These are phyloP conservation scores for Alternaria tenuissima DNA, from an alignment of 2,329 filamentous ascomycete species.

Conservation along the genomic window DNA sequence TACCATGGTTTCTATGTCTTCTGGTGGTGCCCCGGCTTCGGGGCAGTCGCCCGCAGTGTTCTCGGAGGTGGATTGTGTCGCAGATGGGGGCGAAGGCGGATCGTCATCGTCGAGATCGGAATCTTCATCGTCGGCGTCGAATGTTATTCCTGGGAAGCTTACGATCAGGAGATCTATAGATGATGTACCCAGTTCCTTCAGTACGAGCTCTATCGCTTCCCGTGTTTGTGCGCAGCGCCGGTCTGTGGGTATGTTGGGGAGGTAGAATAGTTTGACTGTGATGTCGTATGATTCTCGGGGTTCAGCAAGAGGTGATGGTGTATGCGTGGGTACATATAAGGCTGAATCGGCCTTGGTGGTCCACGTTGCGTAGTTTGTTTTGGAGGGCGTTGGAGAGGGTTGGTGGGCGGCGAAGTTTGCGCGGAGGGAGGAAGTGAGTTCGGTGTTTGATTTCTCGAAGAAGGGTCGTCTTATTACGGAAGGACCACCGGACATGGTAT, in stretches of 20 bases:
- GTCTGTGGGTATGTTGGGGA: slow-evolving; percentile 72
- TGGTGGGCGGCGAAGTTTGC: slow-evolving; percentile 82
- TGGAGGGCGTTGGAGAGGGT: slow-evolving; percentile 59
- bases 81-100: slow-evolving; percentile 30
- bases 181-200: slow-evolving; percentile 77
- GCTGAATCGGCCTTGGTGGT: slow-evolving; percentile 63
- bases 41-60: slow-evolving; percentile 51
- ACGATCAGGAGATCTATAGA: slow-evolving; percentile 88
- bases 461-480: slow-evolving; percentile 83
- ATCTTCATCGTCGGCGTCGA: slow-evolving; percentile 91
- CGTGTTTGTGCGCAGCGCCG: slow-evolving; percentile 74
- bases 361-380: slow-evolving; percentile 66
- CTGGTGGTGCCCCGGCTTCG: slow-evolving; percentile 51
- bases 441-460: slow-evolving; percentile 86
- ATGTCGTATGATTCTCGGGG: slow-evolving; percentile 89
- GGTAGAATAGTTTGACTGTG: slow-evolving; percentile 93
- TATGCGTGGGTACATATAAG: slow-evolving; percentile 80
- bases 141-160: slow-evolving; percentile 91
- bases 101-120: slow-evolving; percentile 69
- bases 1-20: slow-evolving; percentile 68
- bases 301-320: slow-evolving; percentile 75
- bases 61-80: slow-evolving; percentile 45
- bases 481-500: slow-evolving; percentile 84
- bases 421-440: slow-evolving; percentile 87
- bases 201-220: slow-evolving; percentile 81